phyloP scores from a whole-genome alignment of 1,139 yeast species.

The Yamadazyma pseudoaaseri region DNA sequence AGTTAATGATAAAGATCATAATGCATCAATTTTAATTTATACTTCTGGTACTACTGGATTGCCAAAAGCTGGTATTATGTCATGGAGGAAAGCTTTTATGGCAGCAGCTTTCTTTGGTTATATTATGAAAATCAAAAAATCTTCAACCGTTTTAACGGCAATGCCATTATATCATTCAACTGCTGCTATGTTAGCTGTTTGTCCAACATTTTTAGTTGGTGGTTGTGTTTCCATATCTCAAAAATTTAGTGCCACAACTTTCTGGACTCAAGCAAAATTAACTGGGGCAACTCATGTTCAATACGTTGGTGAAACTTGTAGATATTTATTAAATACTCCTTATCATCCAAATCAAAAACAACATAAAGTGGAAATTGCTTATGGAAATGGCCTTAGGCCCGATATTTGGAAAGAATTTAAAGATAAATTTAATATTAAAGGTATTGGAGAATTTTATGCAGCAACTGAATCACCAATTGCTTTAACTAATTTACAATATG shows the following conservation, averaged over 20 bases:
- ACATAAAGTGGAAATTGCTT: conserved; percentile 71
- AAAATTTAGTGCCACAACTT: conserved; percentile 79
- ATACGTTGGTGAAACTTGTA: conserved; percentile 94
- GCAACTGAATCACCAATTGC: conserved; percentile 94
- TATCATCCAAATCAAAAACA: conserved; percentile 62
- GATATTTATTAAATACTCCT: conserved; percentile 74
- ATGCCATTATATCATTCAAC: conserved; percentile 98
- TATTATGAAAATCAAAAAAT: conserved; percentile 57
- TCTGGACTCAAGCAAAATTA: conserved; percentile 87
- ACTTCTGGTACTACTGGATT: conserved; percentile 96
- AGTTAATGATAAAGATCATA: conserved; percentile 53
- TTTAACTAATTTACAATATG: conserved; percentile 76
- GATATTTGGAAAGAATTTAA: conserved; percentile 89
- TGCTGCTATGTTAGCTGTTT: conserved; percentile 82
- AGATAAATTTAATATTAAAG: conserved; percentile 68
- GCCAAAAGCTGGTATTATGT: conserved; percentile 92
- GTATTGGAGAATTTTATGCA: conserved; percentile 89
- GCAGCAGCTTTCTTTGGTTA: conserved; percentile 72
- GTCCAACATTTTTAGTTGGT: conserved; percentile 63
- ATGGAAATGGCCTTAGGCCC: conserved; percentile 91
- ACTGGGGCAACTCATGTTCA: conserved; percentile 78
- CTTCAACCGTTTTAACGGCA: conserved; percentile 74
- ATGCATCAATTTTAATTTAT: conserved; percentile 73
- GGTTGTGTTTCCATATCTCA: conserved; percentile 80
- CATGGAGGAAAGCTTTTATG: conserved; percentile 80